Evolutionary conservation across 805 yeast genomes (phyloP), one percentile per base, ranked within the genome.

Genomic region (Isabelozyma gotoi): DNA sequence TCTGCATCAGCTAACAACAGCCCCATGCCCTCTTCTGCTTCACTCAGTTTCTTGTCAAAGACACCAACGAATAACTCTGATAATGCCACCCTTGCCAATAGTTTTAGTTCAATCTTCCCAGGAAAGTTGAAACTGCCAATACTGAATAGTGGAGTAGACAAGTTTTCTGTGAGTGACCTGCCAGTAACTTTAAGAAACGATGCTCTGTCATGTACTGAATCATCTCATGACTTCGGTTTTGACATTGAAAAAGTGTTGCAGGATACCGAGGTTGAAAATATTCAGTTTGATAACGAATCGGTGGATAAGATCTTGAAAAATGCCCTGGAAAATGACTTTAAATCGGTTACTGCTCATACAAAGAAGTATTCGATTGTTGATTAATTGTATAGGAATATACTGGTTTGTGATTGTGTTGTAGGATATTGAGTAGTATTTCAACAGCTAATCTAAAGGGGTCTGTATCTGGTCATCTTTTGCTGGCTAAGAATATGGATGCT

Each of bases 1-100:
- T 96, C 97, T 0, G 70, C 84, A 3, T 71, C 89, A 2, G 73
- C 84, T 1, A 82, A 83, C 52, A 78, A 78, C 43, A 56, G 73
- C 2, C 47, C 57, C 2, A 33, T 29, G 2, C 61, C 62, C 5
- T 49, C 48, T 16, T 58, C 63, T 10, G 49, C 53, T 1, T 34
- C 55, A 8, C 24, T 47, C 4, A 16, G 45, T 6, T 45, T 48
- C 37, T 24, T 54, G 12, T 36, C 35, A 10, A 42, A 39, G 19
- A 21, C 41, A 18, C 20, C 38, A 27, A 32, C 41, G 8, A 29
- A 32, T 20, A 17, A 24, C 11, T 46, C 49, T 6, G 43, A 45
- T 11, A 31, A 12, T 8, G 19, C 18, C n/a, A 39, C 47, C 15
- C 17, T 43, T 15, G 20, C 39, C 1, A 43, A 37, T 4, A 38